Conservation (phyloP, 176 grass and related monocot species). For the Zoysia japonica region DNA sequence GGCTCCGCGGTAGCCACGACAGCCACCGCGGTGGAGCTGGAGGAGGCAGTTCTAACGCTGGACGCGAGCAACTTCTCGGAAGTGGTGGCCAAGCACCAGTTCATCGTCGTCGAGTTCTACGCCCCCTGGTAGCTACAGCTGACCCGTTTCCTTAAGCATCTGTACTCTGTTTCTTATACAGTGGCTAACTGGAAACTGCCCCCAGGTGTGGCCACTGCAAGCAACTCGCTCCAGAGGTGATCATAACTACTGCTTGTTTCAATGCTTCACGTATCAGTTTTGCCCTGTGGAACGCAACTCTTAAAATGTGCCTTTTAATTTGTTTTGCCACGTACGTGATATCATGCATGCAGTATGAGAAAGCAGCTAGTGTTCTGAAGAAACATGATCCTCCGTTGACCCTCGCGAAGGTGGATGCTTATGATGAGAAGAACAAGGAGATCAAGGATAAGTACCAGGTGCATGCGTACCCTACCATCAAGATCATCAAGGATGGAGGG, state of each 20-base stretch:
- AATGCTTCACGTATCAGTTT: background rate
- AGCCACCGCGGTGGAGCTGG: conserved; percentile 8
- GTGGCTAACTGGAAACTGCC: conserved; percentile 25
- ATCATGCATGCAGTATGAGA: conserved; percentile 72
- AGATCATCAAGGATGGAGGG: conserved; percentile 71
- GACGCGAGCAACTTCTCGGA: conserved; percentile 58
- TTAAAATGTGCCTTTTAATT: conserved; percentile 13
- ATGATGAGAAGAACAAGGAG: conserved; percentile 71
- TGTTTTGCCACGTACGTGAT: conserved; percentile 14
- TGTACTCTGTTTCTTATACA: background rate
- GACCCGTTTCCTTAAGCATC: conserved; percentile 1
- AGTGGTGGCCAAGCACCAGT: conserved; percentile 59
- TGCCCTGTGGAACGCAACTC: background rate
- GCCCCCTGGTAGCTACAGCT: conserved; percentile 65
- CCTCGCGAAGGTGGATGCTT: conserved; percentile 73
- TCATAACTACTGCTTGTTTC: conserved; percentile 33
- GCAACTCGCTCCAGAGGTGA: conserved; percentile 66
- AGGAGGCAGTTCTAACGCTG: conserved; percentile 53
- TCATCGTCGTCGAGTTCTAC: conserved; percentile 93
- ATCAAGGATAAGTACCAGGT: conserved; percentile 66
- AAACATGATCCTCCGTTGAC: conserved; percentile 48
- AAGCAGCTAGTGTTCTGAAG: conserved; percentile 60
- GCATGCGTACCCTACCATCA: conserved; percentile 61
- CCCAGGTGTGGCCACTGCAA: conserved; percentile 92
- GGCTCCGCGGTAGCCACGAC: background rate